phyloP scores from a whole-genome alignment of 345 rosid genomes.

The Arabis hirsuta region DNA sequence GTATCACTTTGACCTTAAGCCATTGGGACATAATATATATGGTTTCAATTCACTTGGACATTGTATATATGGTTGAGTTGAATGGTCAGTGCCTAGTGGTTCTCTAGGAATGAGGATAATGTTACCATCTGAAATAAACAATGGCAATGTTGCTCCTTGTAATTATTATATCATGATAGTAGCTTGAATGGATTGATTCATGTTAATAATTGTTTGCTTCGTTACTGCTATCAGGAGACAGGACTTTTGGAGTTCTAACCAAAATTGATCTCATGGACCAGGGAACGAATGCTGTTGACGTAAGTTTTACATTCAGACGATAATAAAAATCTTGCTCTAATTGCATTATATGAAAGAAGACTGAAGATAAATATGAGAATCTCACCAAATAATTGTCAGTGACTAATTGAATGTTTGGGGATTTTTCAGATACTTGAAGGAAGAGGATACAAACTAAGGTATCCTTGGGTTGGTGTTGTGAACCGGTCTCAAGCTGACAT shows the following conservation, averaged over 20 bases:
- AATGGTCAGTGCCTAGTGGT: constrained; percentile 2
- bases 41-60: background rate
- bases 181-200: background rate
- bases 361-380: constrained; percentile 13
- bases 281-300: constrained; percentile 95
- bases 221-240: constrained; percentile 64
- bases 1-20: constrained; percentile 8
- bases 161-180: background rate
- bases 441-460: constrained; percentile 80
- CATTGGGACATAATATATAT: background rate
- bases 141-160: background rate
- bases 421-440: constrained; percentile 84
- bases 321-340: background rate
- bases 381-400: constrained; percentile 3
- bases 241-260: constrained; percentile 89
- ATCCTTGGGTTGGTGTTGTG: constrained; percentile 96
- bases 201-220: constrained; percentile 25
- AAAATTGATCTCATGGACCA: constrained; percentile 97
- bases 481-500: constrained; percentile 99
- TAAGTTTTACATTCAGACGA: constrained; percentile 52
- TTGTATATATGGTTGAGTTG: constrained; percentile 15
- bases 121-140: background rate
- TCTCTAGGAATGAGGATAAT: background rate
- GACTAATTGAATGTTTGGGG: constrained; percentile 16
- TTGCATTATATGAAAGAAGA: background rate